Conservation (phyloP, 2,329 filamentous ascomycete species). For the Pseudocercospora macadamiae region DNA sequence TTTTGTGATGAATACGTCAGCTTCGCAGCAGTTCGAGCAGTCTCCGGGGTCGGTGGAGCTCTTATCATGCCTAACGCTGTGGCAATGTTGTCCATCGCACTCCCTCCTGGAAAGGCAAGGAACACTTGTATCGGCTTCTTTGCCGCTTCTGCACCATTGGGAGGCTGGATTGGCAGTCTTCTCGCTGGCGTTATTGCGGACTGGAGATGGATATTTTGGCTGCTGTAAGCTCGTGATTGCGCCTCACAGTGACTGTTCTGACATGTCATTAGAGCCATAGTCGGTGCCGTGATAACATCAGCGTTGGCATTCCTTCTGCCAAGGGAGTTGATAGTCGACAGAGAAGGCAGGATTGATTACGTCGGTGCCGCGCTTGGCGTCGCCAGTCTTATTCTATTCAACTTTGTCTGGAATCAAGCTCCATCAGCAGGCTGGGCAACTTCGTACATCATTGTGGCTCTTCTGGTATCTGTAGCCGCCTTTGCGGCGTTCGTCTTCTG, state of each 20-base stretch:
- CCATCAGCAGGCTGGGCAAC: constrained; percentile 16
- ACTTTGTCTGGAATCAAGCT: constrained; percentile 12
- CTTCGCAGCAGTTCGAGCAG: not conserved
- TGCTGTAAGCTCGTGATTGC: not conserved
- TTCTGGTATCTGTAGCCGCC: constrained; percentile 7
- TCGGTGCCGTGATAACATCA: not conserved
- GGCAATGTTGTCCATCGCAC: not conserved
- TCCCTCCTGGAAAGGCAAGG: not conserved
- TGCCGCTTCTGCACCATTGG: not conserved
- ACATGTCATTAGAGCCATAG: not conserved
- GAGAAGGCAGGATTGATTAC: not conserved
- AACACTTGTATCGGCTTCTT: not conserved
- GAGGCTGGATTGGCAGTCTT: not conserved
- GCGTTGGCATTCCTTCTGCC: not conserved
- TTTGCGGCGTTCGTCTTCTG: constrained; percentile 16
- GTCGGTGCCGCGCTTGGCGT: not conserved
- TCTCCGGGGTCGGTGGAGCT: not conserved
- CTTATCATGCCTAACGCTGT: constrained; percentile 4
- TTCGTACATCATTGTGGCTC: constrained; percentile 12
- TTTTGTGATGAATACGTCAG: not conserved
- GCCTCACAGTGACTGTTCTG: not conserved
- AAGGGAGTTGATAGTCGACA: not conserved
- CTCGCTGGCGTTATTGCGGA: not conserved
- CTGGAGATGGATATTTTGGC: constrained; percentile 4
- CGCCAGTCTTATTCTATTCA: not conserved